These are phyloP conservation scores for Mentha longifolia DNA, from an alignment of 257 asterid genomes.

Conservation along the genomic window DNA sequence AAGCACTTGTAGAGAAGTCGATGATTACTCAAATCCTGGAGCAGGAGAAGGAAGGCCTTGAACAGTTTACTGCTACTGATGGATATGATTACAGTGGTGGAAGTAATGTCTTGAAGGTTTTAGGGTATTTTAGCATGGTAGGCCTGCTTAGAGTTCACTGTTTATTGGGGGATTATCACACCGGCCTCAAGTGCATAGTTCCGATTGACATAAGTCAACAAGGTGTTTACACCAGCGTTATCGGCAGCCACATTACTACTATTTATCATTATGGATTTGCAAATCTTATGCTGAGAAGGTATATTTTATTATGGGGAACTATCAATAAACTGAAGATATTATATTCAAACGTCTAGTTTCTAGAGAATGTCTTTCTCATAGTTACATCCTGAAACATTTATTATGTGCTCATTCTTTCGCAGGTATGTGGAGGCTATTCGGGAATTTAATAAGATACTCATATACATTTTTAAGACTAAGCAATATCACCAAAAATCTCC, in stretches of 20 bases:
- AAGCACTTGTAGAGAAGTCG: conserved; percentile 97
- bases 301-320: background rate
- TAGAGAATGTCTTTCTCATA: background rate
- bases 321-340: background rate
- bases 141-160: conserved; percentile 98
- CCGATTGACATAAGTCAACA: conserved; percentile 89
- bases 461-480: conserved; percentile 85
- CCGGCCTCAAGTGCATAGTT: conserved; percentile 83
- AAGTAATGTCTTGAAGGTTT: conserved; percentile 92
- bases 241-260: conserved; percentile 89
- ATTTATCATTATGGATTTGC: conserved; percentile 96
- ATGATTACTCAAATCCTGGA: conserved; percentile 76
- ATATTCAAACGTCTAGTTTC: background rate
- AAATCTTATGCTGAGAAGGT: conserved; percentile 95
- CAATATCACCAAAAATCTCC: conserved; percentile 96
- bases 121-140: conserved; percentile 96
- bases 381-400: conserved; percentile 11
- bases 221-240: conserved; percentile 86
- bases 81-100: conserved; percentile 97
- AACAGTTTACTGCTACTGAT: conserved; percentile 86
- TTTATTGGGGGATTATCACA: conserved; percentile 95
- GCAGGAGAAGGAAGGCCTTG: conserved; percentile 92
- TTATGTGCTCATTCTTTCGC: background rate
- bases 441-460: conserved; percentile 83
- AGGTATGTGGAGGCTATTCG: conserved; percentile 89